Evolutionary conservation across 2,329 filamentous ascomycete species (phyloP), one percentile per base, ranked within the genome.

Genomic region (Ceratocystis albifundus): DNA sequence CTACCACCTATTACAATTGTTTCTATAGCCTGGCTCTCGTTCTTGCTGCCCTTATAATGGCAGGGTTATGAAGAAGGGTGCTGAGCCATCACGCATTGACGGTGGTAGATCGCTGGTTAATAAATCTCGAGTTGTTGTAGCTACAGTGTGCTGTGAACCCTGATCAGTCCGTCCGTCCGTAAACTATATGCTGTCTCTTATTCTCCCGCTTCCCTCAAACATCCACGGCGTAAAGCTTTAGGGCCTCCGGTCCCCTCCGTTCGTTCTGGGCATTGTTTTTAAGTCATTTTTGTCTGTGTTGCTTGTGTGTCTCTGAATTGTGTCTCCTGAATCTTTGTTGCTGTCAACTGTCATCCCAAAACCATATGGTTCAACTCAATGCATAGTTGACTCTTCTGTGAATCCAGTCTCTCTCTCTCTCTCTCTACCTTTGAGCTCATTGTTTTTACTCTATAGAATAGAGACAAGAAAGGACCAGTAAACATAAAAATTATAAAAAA

Each of bases 291-390:
- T 50, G 46, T 6, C 1, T 22, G 46, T 48, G 7, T 48, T 50
- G 46, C 25, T 12, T 25, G 48, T 53, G 20, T 25, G 20, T 53
- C 48, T 25, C 48, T 53, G 48, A 25, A 53, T 10, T 20, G 6
- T 20, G 46, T 20, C 32, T 36, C 32, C 12, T 48, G 17, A 2
- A 6, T 57, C 53, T 57, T 59, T 28, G 28, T 32, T 57, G 53
- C 53, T 59, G 53, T 59, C 53, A 59, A 59, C 53, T 59, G 28
- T 32, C 53, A 59, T 59, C 28, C 8, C 17, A 36, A 59, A 17
- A 59, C 12, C 4, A 25, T 57, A n/a, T 32, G 28, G 3, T 59
- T 59, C 12, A 32, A 59, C 12, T 12, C 32, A 12, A 36, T 59
- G 28, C 17, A 12, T 30, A 20, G 25, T 30, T n/a, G 6, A 32